phyloP scores from a whole-genome alignment of 169 alveolate genomes.

The Babesia bigemina region DNA sequence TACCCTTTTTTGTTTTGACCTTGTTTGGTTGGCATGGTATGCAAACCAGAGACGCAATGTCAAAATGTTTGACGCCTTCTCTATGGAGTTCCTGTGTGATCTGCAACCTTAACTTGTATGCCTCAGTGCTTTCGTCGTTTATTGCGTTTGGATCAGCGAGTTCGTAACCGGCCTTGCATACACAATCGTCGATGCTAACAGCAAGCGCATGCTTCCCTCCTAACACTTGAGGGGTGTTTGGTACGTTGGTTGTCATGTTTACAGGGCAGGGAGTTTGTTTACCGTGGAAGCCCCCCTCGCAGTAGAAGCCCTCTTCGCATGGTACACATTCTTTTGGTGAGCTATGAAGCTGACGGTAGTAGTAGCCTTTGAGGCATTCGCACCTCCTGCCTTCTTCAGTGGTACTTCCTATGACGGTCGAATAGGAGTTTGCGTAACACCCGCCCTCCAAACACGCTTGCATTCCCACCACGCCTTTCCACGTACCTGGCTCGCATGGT shows the following conservation, averaged over 20 bases:
- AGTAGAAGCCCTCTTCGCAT: constrained; percentile 74
- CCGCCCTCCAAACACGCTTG: constrained; percentile 67
- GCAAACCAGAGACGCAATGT: constrained; percentile 29
- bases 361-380: constrained; percentile 71
- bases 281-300: constrained; percentile 74
- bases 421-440: constrained; percentile 71
- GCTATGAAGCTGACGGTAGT: constrained; percentile 64
- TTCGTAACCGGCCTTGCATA: constrained; percentile 76
- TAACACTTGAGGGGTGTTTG: neutral
- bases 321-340: constrained; percentile 68
- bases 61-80: constrained; percentile 8
- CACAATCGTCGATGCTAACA: constrained; percentile 52
- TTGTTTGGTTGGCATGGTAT: constrained; percentile 48
- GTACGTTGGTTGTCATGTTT: constrained; percentile 64
- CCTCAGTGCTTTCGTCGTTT: constrained; percentile 5
- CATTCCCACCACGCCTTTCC: constrained; percentile 73
- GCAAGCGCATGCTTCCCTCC: constrained; percentile 21
- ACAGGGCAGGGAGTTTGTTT: constrained; percentile 66
- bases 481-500: constrained; percentile 75
- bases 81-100: constrained; percentile 4
- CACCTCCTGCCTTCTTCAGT: constrained; percentile 77
- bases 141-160: constrained; percentile 12
- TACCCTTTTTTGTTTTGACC: constrained; percentile 45
- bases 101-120: constrained; percentile 15
- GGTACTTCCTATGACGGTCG: constrained; percentile 67